Base-by-base conservation (phyloP, 371 early-diverging fungal species). In the Saksenaea vasiformis region DNA sequence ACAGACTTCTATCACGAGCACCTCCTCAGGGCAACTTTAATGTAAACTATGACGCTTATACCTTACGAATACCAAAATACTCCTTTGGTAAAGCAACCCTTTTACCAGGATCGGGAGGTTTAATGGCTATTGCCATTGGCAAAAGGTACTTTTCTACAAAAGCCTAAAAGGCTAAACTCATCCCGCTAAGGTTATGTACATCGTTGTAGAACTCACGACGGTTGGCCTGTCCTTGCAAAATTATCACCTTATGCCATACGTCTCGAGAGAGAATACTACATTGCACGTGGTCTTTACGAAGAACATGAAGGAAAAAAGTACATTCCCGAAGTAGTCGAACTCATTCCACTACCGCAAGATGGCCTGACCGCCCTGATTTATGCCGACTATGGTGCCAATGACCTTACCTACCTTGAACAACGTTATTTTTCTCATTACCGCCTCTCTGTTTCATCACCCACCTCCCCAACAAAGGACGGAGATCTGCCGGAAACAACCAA, bases 191-290 rank as follows among this genome's bases (percentile, higher is more conserved):
- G 17, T 35, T 17, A 31, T 38, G 15, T 37, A n/a, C 31, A 17
- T 22, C n/a, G n/a, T 47, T 31, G 31, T 24, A 60, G 74, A 76
- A 62, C 56, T 60, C 15, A 26, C 26, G 77, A 79, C 47, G 60
- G 68, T 36, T 60, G 61, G 11, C 61, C 70, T 15, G 72, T 79
- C 1, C 35, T 79, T 9, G 79, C 69, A 14, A 79, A 79, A 64
- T 57, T 79, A 17, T 79, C 79, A 53, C 72, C 77, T 14, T 74
- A 79, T 44, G 58, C 72, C 9, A 64, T 76, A 24, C 68, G 77
- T 47, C 51, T 79, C 19, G 79, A 79, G 38, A 55, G 79, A 66
- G 79, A 79, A 59, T 79, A 74, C 36, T 72, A 79, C 31, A 66
- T 76, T n/a, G 58, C 77, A 19, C 72, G 74, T 43, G 58, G 77